Evolutionary conservation across 768 basidiomycete species (phyloP), one percentile per base, ranked within the genome.

Genomic region (Boletus tomentosulus): DNA sequence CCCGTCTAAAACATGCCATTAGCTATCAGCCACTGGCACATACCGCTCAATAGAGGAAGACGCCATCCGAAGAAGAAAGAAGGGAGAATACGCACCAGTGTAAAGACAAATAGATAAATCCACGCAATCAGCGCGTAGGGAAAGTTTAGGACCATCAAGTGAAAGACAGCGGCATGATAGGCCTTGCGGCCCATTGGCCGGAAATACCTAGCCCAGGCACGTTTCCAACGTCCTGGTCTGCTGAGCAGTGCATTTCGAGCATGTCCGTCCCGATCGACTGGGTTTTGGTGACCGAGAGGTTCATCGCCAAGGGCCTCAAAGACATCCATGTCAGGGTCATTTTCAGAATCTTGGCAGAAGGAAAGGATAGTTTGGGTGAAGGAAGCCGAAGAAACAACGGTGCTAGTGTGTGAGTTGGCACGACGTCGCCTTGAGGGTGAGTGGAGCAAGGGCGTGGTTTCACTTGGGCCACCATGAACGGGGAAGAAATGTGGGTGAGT

Each of bases 41-140:
- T 54, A 48, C 33, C 25, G 54, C 55, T 53, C 52, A 48, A 45
- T n/a, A 9, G 12, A 33, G 41, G 34, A 56, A 33, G 28, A 27
- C 24, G 38, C 25, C 34, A 48, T 35, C 38, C 39, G 46, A 31
- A 16, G 15, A 31, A 16, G 34, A 6, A 33, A 28, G 48, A 42
- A 39, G 6, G 38, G 25, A 48, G 35, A 34, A 47, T 38, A 76
- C 85, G 60, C 61, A 90, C 89, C 69, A 92, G 71, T 0, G 89
- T 92, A 62, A 91, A 87, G 11, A 89, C 82, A 60, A 92, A 89
- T 15, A 88, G 73, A 64, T 82, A 91, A 10, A 89, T 64, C 84
- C 86, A 91, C n/a, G 87, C 85, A n/a, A 74, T 64, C 54, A 92
- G 69, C 15, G 87, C 87, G 61, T 80, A 91, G 0, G 89, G 89